Evolutionary conservation across 495 filamentous ascomycete genomes (phyloP).

Genomic region (Trypethelium eluteriae): DNA sequence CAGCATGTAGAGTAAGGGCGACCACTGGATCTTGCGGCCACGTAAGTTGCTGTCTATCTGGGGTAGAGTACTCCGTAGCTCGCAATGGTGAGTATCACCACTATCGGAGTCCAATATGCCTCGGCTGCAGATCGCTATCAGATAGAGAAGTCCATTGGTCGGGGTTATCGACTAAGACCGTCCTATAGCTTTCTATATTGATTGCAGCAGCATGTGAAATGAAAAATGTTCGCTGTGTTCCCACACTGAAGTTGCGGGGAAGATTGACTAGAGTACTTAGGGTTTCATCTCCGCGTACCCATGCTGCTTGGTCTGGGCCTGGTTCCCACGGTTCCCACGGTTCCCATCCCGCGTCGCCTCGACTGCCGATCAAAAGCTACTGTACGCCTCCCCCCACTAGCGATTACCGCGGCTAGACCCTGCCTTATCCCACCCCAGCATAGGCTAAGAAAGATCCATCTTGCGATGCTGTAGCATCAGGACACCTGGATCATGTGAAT

Average conservation of each 20-base stretch:
- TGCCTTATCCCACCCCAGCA: not conserved
- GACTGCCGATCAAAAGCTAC: not conserved
- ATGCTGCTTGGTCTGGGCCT: too few relatives aligned
- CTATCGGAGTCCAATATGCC: not conserved
- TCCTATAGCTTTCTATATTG: not conserved
- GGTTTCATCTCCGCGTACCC: not conserved
- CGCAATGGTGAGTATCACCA: not conserved
- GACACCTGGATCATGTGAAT: not conserved
- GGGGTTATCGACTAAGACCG: not conserved
- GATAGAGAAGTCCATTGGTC: not conserved
- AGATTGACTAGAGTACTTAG: not conserved
- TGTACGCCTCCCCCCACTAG: not conserved
- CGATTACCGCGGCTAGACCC: not conserved
- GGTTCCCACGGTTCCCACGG: not conserved
- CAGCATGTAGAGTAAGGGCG: too few relatives aligned
- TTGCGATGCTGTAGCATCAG: not conserved
- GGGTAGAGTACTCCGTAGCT: too few relatives aligned
- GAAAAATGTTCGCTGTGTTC: not conserved
- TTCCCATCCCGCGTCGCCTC: not conserved
- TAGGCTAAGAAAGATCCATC: not conserved
- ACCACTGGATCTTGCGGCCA: too few relatives aligned
- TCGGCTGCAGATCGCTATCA: not conserved
- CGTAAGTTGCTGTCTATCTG: too few relatives aligned
- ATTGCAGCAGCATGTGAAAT: not conserved
- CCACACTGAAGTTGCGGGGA: conserved; percentile 1